Evolutionary conservation across 257 asterid species (phyloP).

Genomic region (Solanum arcanum): DNA sequence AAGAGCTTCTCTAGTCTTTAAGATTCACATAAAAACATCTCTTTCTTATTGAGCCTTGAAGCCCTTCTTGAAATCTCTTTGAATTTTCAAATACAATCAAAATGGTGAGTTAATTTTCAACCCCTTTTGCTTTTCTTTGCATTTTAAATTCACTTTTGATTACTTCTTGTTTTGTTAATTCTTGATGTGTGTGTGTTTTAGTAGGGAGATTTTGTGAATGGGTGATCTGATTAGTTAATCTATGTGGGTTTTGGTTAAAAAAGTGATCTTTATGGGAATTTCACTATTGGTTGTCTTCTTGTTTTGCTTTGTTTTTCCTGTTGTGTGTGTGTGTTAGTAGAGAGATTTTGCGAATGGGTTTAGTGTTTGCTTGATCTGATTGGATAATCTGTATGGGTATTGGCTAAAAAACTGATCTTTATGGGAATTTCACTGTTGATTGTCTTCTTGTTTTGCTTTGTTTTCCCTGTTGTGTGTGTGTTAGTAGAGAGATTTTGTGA

Average conservation of each 20-base stretch:
- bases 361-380: neutral
- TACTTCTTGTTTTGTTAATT: neutral
- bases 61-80: neutral
- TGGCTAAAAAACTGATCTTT: neutral
- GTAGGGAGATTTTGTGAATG: neutral
- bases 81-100: neutral
- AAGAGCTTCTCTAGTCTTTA: neutral
- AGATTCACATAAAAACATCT: neutral
- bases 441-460: neutral
- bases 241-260: neutral
- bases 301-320: neutral
- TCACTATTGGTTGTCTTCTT: neutral
- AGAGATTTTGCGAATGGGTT: neutral
- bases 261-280: neutral
- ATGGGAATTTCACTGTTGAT: neutral
- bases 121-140: neutral
- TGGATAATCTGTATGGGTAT: neutral
- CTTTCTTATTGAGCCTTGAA: neutral
- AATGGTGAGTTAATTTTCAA: constrained; percentile 7
- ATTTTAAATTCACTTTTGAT: neutral
- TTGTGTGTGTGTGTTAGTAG: neutral
- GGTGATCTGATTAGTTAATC: neutral
- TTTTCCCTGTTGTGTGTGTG: neutral
- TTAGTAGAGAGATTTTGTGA: neutral
- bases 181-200: neutral